These are phyloP conservation scores for Mycogone perniciosa DNA, from an alignment of 2,329 filamentous ascomycete species.

Conservation along the genomic window DNA sequence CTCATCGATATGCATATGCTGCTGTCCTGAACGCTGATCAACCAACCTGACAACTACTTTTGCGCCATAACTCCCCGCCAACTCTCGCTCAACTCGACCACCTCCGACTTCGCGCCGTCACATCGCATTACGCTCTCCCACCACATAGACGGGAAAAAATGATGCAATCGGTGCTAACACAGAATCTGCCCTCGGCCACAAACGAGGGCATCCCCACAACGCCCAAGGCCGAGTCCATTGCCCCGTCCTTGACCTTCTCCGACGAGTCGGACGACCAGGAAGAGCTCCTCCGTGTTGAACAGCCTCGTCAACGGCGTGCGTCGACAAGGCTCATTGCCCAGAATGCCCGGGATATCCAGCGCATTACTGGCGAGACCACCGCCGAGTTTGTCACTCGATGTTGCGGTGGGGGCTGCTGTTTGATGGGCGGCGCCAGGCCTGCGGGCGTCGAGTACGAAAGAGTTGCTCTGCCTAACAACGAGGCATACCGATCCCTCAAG, in stretches of 20 bases:
- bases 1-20: background rate
- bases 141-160: background rate
- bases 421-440: slow-evolving; percentile 41
- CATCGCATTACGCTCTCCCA: background rate
- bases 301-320: slow-evolving; percentile 52
- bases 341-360: slow-evolving; percentile 55
- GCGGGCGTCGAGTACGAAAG: slow-evolving; percentile 46
- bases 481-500: slow-evolving; percentile 72
- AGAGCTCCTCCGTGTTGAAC: slow-evolving; percentile 38
- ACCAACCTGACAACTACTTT: background rate
- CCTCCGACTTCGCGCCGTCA: background rate
- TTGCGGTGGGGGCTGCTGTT: slow-evolving; percentile 59
- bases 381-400: slow-evolving; percentile 56
- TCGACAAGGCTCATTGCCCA: slow-evolving; percentile 63
- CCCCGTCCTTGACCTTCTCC: slow-evolving; percentile 57
- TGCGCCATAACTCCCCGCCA: background rate
- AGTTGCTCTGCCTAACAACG: slow-evolving; percentile 65
- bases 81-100: background rate
- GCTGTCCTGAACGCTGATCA: background rate
- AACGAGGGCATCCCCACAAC: slow-evolving; percentile 40
- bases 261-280: slow-evolving; percentile 56
- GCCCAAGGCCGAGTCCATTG: slow-evolving; percentile 42
- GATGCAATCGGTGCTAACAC: slow-evolving; percentile 9
- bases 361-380: slow-evolving; percentile 58
- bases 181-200: slow-evolving; percentile 19